phyloP scores from a whole-genome alignment of 2,329 filamentous ascomycete genomes.

The Aspergillus fijiensis region DNA sequence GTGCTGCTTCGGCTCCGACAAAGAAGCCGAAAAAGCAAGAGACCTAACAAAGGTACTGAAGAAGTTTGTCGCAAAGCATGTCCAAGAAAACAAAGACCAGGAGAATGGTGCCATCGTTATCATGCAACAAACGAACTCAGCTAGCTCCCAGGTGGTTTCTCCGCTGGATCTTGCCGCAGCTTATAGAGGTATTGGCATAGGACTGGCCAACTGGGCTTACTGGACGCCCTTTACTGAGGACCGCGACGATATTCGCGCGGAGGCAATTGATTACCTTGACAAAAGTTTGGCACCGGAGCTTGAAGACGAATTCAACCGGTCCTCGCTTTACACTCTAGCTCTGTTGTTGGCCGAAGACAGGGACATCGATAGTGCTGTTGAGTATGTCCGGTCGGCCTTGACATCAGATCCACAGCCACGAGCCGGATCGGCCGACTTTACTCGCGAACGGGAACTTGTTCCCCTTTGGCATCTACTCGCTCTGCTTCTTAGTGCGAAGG shows the following conservation, averaged over 20 bases:
- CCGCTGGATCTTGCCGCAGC: conserved; percentile 65
- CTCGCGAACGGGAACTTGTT: conserved; percentile 56
- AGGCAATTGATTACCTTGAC: conserved; percentile 73
- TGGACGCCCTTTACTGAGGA: conserved; percentile 72
- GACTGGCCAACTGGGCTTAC: conserved; percentile 82
- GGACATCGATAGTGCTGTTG: conserved; percentile 76
- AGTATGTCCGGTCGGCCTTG: conserved; percentile 75
- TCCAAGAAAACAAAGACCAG: conserved; percentile 29
- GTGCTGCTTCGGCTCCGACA: conserved; percentile 73
- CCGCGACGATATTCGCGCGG: conserved; percentile 70
- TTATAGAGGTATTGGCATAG: conserved; percentile 82
- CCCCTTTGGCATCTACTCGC: conserved; percentile 90
- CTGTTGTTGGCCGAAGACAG: conserved; percentile 85
- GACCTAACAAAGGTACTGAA: conserved; percentile 70
- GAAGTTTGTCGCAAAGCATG: conserved; percentile 67
- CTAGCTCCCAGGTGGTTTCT: conserved; percentile 46
- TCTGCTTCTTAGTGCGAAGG: conserved; percentile 78
- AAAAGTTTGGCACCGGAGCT: conserved; percentile 69
- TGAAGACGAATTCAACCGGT: conserved; percentile 66
- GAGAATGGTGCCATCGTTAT: conserved; percentile 23
- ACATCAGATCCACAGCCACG: conserved; percentile 49
- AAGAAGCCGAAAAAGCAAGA: conserved; percentile 76
- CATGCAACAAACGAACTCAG: conserved; percentile 17
- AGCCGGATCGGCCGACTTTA: conserved; percentile 30
- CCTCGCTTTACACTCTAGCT: conserved; percentile 76